Evolutionary conservation across 2,329 filamentous ascomycete species (phyloP), one percentile per base, ranked within the genome.

Genomic region (Dothiorella sarmentorum): DNA sequence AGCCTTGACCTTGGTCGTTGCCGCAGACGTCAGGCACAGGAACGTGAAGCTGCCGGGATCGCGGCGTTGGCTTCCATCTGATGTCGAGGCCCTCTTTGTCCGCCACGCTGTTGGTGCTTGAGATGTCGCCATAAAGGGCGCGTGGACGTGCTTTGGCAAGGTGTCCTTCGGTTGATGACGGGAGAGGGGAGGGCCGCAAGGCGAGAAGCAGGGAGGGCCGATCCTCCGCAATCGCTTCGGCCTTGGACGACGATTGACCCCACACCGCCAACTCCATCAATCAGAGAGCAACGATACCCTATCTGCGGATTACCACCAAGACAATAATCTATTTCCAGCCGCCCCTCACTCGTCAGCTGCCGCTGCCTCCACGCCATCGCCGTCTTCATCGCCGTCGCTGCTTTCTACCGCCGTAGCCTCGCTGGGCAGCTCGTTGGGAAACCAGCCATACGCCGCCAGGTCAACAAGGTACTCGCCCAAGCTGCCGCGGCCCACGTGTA

Each of bases 381-480:
- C 37, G 20, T 33, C 55, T 13, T 68, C 67, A 57, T 71, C 71
- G 20, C 66, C 68, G 22, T 68, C 67, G 59, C 67, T 69, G 60
- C 68, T 67, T 62, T 71, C 69, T 15, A 69, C 71, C 60, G 66
- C 73, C 13, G 63, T 70, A 59, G 66, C 73, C 59, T 81, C 79
- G 67, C 77, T 80, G 7, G 80, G 79, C 37, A 83, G 69, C 35
- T 71, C 63, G 17, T 73, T 70, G 3, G 81, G 81, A 70, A 81
- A 81, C 79, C 79, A 82, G 45, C 79, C 79, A 63, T 76, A 80
- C 22, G 62, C 67, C 7, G 61, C 62, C 33, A 81, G 71, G 62
- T 80, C 73, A n/a, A 82, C 71, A 1, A 67, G 73, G 45, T 75
- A 75, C 63, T 80, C 78, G 49, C 78, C 78, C 67, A 82, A 69